Evolutionary conservation across 768 basidiomycete species (phyloP), one percentile per base, ranked within the genome.

Genomic region (Lactarius quietus): DNA sequence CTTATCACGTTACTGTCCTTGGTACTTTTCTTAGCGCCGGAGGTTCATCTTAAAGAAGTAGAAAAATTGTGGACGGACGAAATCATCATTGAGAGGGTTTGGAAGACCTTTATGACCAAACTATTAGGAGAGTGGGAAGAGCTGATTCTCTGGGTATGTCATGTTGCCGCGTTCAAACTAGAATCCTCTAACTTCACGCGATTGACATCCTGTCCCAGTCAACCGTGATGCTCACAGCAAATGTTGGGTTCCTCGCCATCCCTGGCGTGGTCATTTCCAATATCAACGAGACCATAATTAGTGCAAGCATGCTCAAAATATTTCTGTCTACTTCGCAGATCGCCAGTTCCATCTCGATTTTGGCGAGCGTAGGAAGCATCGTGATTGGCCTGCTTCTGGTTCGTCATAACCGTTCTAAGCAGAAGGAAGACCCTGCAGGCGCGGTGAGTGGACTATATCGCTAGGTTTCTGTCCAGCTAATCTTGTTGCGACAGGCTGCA

Each of bases 341-440:
- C 14, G 73, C 78, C 4, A 82, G 83, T 71, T 84, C 83, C 62
- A 60, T 81, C 7, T 84, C 84, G 0, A 78, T 81, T 43, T 67
- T 81, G 0, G 71, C 77, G 3, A 83, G 80, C 63, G 74, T 83
- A 20, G 83, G 82, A 6, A 77, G 78, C 55, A 81, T 82, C 61
- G 74, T 83, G 17, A 65, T 82, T 18, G 79, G 80, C 3, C 73
- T 84, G 28, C 70, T 83, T 10, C 77, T 84, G 6, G 71, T 81
- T 41, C 76, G 82, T 23, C 78, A 81, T 61, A 76, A 78, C 63
- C 73, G 77, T 38, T 74, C 75, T 14, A 59, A 78, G 78, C 65
- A 74, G 71, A 48, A 72, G 71, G 59, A 71, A 76, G 29, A 75
- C 72, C 48, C 75, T 74, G 20, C 56, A 12, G 23, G 43, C 38